Evolutionary conservation across 169 alveolate genomes (phyloP).

Genomic region (Plasmodium knowlesi): DNA sequence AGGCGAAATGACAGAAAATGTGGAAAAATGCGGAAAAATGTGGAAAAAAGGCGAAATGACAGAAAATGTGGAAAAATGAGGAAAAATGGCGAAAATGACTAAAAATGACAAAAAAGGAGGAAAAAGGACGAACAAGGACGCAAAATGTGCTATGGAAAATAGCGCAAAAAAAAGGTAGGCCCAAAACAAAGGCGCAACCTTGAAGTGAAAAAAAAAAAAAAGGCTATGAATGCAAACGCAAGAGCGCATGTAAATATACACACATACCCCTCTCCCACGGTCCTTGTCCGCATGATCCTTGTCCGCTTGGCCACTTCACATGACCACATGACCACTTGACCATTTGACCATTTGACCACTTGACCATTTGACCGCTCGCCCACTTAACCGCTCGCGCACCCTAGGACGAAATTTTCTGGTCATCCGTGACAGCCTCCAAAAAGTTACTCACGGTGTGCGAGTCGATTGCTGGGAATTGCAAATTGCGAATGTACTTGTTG

Average conservation of each 20-base stretch:
- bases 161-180: not conserved
- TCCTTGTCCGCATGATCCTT: not conserved
- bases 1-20: no score
- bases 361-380: not conserved
- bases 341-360: not conserved
- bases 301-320: not conserved
- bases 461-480: conserved; percentile 27
- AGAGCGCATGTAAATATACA: not conserved
- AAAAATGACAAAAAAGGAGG: no score
- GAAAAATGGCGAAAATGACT: no score
- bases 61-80: no score
- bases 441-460: conserved; percentile 42
- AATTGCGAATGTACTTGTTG: conserved; percentile 50
- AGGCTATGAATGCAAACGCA: not conserved
- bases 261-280: not conserved
- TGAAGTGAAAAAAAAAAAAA: not conserved
- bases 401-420: conserved; percentile 48
- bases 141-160: not conserved
- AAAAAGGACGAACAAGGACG: not conserved
- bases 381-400: not conserved
- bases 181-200: not conserved
- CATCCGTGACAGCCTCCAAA: conserved; percentile 59
- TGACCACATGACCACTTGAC: not conserved
- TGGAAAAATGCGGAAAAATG: no score
- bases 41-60: not conserved